These are phyloP conservation scores for Lecanicillium sp. DNA, from an alignment of 2,329 filamentous ascomycete genomes.

Conservation along the genomic window DNA sequence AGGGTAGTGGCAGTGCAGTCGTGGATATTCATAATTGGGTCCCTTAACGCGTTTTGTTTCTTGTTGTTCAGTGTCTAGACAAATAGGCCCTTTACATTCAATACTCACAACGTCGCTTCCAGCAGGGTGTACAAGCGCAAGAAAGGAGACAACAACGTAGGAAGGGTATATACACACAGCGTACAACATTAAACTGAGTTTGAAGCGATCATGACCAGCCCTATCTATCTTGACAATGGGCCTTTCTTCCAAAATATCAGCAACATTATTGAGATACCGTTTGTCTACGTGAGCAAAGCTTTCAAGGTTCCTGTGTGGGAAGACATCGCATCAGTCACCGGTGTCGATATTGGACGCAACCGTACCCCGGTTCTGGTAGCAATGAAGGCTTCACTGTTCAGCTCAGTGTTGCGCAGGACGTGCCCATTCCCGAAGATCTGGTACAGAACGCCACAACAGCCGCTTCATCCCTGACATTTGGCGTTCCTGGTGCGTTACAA, in stretches of 20 bases:
- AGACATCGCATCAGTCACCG: neutral
- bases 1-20: no score
- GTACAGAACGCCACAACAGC: constrained; percentile 1
- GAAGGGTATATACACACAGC: no score
- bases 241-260: neutral
- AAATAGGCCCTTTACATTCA: no score
- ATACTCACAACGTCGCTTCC: no score
- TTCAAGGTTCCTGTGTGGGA: neutral
- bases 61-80: no score
- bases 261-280: neutral
- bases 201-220: no score
- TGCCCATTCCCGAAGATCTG: neutral
- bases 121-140: no score
- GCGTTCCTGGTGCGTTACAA: neutral
- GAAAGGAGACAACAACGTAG: no score
- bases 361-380: neutral
- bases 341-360: constrained; percentile 3
- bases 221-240: neutral
- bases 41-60: no score
- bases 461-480: neutral
- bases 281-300: neutral
- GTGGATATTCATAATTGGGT: no score
- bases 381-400: neutral
- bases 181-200: no score
- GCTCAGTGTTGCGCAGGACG: neutral